phyloP scores from a whole-genome alignment of 805 yeast species.

The Kuraishia piskuri region DNA sequence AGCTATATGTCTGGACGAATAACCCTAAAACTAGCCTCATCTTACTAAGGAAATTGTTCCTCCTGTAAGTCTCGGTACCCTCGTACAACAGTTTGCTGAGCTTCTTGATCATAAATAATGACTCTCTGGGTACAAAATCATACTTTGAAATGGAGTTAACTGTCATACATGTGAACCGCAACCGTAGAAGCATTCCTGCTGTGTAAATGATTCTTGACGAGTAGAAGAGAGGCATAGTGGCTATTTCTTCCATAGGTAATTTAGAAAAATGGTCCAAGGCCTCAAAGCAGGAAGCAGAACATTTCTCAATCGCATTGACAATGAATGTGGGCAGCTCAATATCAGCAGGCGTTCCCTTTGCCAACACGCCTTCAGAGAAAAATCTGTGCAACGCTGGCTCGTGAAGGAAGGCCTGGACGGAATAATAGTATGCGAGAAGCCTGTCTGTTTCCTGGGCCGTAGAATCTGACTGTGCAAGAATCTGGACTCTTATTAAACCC shows the following conservation, averaged over 20 bases:
- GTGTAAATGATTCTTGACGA: conserved; percentile 53
- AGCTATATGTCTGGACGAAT: conserved; percentile 53
- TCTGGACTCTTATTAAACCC: conserved; percentile 26
- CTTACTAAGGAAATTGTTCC: conserved; percentile 44
- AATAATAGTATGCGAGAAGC: conserved; percentile 42
- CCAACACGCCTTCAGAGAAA: background rate
- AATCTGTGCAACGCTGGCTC: conserved; percentile 38
- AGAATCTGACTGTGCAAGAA: conserved; percentile 17
- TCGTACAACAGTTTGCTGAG: conserved; percentile 18
- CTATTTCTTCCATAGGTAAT: conserved; percentile 36
- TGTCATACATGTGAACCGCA: conserved; percentile 46
- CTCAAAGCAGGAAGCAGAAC: conserved; percentile 44
- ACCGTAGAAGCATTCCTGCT: conserved; percentile 52
- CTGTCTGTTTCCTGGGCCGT: conserved; percentile 23
- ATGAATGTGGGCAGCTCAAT: conserved; percentile 17
- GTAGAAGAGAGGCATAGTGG: conserved; percentile 49
- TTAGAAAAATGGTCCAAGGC: conserved; percentile 40
- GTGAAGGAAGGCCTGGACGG: conserved; percentile 59
- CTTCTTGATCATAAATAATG: conserved; percentile 19
- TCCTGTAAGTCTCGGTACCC: conserved; percentile 25
- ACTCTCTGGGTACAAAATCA: conserved; percentile 37
- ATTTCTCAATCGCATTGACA: conserved; percentile 35
- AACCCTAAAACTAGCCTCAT: conserved; percentile 47
- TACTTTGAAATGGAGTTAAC: conserved; percentile 37
- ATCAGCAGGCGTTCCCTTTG: background rate